These are phyloP conservation scores for Agaricus subrufescens DNA, from an alignment of 768 basidiomycete genomes.

Conservation along the genomic window DNA sequence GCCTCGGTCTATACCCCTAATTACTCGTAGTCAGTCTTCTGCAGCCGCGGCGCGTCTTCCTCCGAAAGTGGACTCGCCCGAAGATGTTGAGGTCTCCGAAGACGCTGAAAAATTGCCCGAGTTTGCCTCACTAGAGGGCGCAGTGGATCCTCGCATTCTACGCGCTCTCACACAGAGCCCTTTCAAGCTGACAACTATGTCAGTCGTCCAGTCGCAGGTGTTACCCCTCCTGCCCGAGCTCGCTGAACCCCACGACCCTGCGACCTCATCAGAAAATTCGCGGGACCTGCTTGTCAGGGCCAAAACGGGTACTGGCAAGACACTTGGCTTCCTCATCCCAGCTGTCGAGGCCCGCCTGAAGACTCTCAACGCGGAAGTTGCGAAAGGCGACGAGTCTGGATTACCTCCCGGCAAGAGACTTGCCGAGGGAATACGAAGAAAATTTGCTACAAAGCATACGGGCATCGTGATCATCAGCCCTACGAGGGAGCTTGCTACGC, in stretches of 20 bases:
- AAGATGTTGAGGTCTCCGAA: not conserved
- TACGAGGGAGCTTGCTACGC: conserved; percentile 85
- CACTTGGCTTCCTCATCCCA: conserved; percentile 82
- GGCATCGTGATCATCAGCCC: conserved; percentile 84
- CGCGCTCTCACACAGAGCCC: conserved; percentile 60
- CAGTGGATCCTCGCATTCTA: conserved; percentile 37
- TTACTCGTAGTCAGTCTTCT: not conserved
- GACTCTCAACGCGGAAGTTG: conserved; percentile 41
- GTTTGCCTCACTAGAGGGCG: conserved; percentile 34
- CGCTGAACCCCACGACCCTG: conserved; percentile 43
- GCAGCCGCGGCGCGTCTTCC: not conserved
- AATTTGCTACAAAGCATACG: conserved; percentile 42
- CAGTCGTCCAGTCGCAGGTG: conserved; percentile 78
- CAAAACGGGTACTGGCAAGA: conserved; percentile 88
- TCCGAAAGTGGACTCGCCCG: not conserved
- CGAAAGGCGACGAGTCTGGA: conserved; percentile 38
- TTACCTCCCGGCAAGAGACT: conserved; percentile 24
- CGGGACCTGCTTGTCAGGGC: conserved; percentile 85
- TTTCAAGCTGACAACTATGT: conserved; percentile 69
- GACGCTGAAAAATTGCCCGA: conserved; percentile 15
- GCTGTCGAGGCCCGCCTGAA: conserved; percentile 75
- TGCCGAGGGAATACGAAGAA: conserved; percentile 23
- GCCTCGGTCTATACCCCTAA: conserved; percentile 7
- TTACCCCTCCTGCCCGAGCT: conserved; percentile 71
- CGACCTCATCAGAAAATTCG: conserved; percentile 21